Evolutionary conservation across 2,329 filamentous ascomycete species (phyloP).

Genomic region (Fusarium acutatum): DNA sequence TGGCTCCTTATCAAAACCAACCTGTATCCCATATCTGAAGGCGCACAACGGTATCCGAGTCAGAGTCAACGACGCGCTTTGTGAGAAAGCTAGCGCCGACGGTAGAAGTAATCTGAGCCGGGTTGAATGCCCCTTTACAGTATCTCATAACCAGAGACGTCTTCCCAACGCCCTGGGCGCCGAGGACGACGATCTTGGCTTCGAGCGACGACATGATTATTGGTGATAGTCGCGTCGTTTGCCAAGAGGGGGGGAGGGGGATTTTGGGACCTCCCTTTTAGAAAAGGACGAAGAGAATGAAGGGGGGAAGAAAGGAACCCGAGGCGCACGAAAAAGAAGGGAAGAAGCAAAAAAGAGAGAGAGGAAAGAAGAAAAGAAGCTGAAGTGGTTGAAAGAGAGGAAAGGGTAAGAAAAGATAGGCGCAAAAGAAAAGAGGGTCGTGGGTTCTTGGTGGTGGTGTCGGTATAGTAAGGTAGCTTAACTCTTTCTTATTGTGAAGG

Average conservation of each 20-base stretch:
- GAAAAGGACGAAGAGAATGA: not conserved
- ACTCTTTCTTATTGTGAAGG: not conserved
- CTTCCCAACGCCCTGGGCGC: constrained; percentile 82
- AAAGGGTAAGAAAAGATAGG: constrained; percentile 2
- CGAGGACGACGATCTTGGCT: constrained; percentile 83
- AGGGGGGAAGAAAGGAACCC: constrained; percentile 6
- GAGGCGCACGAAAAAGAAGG: constrained; percentile 6
- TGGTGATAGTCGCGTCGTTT: constrained; percentile 15
- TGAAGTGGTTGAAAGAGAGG: not conserved
- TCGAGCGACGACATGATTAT: constrained; percentile 69
- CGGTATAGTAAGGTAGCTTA: not conserved
- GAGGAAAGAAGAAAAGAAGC: constrained; percentile 10
- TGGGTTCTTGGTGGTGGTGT: constrained; percentile 21
- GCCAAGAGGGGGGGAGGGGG: constrained; percentile 1
- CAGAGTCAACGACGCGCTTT: constrained; percentile 81
- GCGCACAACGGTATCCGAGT: constrained; percentile 87
- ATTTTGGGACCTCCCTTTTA: constrained; percentile 3
- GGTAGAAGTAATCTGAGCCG: constrained; percentile 72
- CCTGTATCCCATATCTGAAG: constrained; percentile 96
- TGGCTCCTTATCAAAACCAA: constrained; percentile 37
- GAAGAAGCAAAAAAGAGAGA: constrained; percentile 19
- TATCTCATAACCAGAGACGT: constrained; percentile 81
- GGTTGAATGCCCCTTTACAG: constrained; percentile 76
- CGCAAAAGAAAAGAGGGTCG: constrained; percentile 24
- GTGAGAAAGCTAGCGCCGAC: constrained; percentile 83